Evolutionary conservation across 2,329 filamentous ascomycete genomes (phyloP).

Genomic region (Pseudopithomyces maydicus): DNA sequence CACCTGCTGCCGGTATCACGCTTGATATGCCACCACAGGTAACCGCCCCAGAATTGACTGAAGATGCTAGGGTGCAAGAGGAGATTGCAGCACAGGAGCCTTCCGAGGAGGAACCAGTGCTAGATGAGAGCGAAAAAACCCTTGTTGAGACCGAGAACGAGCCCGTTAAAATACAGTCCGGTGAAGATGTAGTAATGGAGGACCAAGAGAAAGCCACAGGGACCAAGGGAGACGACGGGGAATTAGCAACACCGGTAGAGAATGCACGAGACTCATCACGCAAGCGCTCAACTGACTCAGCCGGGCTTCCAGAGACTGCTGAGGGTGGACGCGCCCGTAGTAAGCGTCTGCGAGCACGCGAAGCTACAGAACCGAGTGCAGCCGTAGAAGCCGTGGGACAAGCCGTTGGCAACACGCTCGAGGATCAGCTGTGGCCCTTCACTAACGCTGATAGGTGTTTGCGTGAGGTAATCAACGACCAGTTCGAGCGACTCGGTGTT

Average conservation of each 20-base stretch:
- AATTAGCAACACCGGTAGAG: conserved; percentile 29
- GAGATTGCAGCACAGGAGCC: conserved; percentile 8
- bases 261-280: conserved; percentile 51
- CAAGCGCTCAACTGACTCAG: conserved; percentile 66
- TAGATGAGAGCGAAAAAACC: conserved; percentile 7
- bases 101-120: conserved; percentile 10
- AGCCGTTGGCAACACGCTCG: conserved; percentile 59
- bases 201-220: conserved; percentile 17
- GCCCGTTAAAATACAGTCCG: conserved; percentile 7
- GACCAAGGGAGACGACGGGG: conserved; percentile 22
- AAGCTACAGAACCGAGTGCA: conserved; percentile 55
- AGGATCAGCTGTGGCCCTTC: conserved; percentile 59
- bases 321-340: conserved; percentile 64
- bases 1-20: conserved; percentile 47
- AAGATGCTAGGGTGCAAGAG: conserved; percentile 11
- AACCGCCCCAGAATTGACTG: conserved; percentile 23
- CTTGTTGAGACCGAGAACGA: background rate
- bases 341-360: conserved; percentile 64
- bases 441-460: conserved; percentile 62
- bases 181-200: conserved; percentile 26
- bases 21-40: conserved; percentile 47
- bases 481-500: conserved; percentile 59
- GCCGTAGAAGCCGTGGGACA: conserved; percentile 55
- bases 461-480: conserved; percentile 58
- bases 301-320: conserved; percentile 61